Percentiles rank a stretch among this genome's conserved stretches.
Conservation (phyloP, 768 basidiomycete genomes). For the Hirschioporus abietinus region DNA sequence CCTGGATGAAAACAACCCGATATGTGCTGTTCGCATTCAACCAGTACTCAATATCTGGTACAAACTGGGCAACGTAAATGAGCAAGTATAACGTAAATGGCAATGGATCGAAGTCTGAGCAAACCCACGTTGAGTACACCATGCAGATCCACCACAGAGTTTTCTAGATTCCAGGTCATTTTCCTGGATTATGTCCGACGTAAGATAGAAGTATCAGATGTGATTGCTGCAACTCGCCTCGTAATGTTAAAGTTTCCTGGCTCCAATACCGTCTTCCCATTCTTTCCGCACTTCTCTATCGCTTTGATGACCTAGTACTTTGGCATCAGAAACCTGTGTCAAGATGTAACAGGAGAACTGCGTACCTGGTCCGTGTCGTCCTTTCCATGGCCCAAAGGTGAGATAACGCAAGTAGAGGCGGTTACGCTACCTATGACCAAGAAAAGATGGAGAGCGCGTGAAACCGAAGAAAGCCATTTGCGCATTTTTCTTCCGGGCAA, state of each 20-base stretch:
- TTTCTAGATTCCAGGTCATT: slow-evolving; percentile 11
- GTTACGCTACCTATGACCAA: background rate
- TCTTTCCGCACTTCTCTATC: slow-evolving; percentile 42
- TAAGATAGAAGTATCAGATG: slow-evolving; percentile 36
- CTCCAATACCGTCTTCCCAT: slow-evolving; percentile 40
- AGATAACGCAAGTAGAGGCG: slow-evolving; percentile 7
- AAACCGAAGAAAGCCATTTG: background rate
- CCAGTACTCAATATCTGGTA: slow-evolving; percentile 52
- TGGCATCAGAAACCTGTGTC: background rate
- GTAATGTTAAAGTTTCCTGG: slow-evolving; percentile 48
- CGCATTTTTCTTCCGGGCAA: background rate
- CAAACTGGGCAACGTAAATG: slow-evolving; percentile 35
- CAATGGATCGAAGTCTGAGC: background rate
- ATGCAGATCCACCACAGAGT: slow-evolving; percentile 8
- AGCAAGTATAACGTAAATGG: background rate
- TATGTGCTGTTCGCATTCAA: slow-evolving; percentile 49
- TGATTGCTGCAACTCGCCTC: slow-evolving; percentile 41
- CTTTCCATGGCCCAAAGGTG: slow-evolving; percentile 30
- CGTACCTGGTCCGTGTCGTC: slow-evolving; percentile 37
- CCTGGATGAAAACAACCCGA: slow-evolving; percentile 59
- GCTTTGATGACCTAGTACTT: slow-evolving; percentile 38
- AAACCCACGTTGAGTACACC: slow-evolving; percentile 8
- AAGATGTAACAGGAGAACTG: background rate
- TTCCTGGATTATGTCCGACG: slow-evolving; percentile 11
- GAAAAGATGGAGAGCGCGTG: background rate